Base-by-base conservation (phyloP, 371 early-diverging fungal species). In the Dentiscutata heterogama region DNA sequence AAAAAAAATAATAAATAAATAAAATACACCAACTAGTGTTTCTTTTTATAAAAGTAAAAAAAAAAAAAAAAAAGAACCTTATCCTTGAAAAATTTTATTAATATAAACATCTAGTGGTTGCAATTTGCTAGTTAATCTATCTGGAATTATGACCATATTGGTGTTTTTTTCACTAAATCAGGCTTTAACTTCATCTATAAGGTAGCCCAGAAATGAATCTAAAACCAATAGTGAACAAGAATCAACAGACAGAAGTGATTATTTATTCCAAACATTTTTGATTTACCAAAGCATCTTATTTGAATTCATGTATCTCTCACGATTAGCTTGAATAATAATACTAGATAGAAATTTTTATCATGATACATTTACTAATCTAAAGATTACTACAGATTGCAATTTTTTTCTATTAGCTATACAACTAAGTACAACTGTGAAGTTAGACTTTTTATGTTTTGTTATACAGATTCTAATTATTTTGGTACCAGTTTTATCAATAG, bases 101-200 rank as follows among this genome's bases (percentile, higher is more conserved):
- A 71, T 51, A 39, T 14, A 22, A 39, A 71, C 46, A 54, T 75
- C 25, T 8, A 75, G 60, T 56, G 60, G 56, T 58, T 75, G 75
- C 13, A 75, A 25, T 27, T 54, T 29, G n/a, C 29, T 29, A 14
- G 58, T 75, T 75, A 75, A 75, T 29, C 58, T 56, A 39, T 58
- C 75, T 13, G 25, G 75, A 56, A 75, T 75, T 22, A 75, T 20
- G n/a, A 27, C 75, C 35, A 58, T 18, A 58, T 75, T n/a, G 13
- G 75, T 75, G 56, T 75, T 75, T 63, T 60, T 54, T 75, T 75
- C 35, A 27, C 29, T 18, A 56, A 75, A 75, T 31, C 7, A 14
- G 5, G 29, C 22, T 75, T 75, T 75, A 35, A 75, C 75, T 31
- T 54, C 18, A 75, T 75, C 60, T 22, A 27, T 75, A 29, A 56